Evolutionary conservation across 108 stramenopile species (phyloP).

Genomic region (Pseudonitzschia pungens): DNA sequence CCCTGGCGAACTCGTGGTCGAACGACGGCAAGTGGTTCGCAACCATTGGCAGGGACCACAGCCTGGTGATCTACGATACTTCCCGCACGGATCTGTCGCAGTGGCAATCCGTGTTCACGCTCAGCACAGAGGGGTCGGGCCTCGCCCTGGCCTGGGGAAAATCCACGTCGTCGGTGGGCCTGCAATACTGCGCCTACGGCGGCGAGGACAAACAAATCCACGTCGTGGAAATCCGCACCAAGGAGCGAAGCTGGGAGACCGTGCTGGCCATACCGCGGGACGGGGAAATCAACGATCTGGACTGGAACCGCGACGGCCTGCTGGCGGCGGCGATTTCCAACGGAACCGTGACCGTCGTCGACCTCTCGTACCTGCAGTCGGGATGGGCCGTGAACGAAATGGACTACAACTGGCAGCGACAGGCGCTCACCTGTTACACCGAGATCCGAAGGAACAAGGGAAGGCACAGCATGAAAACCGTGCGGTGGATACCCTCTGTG

Average conservation of each 20-base stretch:
- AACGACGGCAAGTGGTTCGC: slow-evolving; percentile 59
- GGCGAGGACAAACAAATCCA: slow-evolving; percentile 49
- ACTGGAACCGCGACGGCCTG: slow-evolving; percentile 61
- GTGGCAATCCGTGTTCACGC: slow-evolving; percentile 56
- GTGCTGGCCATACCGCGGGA: slow-evolving; percentile 51
- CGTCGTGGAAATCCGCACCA: slow-evolving; percentile 61
- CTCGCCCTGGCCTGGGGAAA: slow-evolving; percentile 73
- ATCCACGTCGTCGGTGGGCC: slow-evolving; percentile 31
- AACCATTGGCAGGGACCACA: slow-evolving; percentile 43
- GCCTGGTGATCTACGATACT: slow-evolving; percentile 59
- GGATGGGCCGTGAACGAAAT: slow-evolving; percentile 69
- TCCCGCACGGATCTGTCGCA: slow-evolving; percentile 23
- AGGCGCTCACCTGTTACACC: slow-evolving; percentile 65
- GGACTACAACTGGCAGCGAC: slow-evolving; percentile 80
- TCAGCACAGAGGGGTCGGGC: slow-evolving; percentile 36
- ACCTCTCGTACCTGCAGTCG: slow-evolving; percentile 64
- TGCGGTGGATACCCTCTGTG: slow-evolving; percentile 60
- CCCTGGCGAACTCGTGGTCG: slow-evolving; percentile 51
- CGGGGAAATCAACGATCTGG: slow-evolving; percentile 53
- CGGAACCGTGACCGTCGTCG: slow-evolving; percentile 60
- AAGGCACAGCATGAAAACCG: slow-evolving; percentile 51
- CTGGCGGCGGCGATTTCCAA: slow-evolving; percentile 60
- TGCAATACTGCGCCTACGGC: slow-evolving; percentile 70
- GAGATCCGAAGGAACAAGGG: slow-evolving; percentile 65
- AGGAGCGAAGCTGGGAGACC: slow-evolving; percentile 65